phyloP scores from a whole-genome alignment of 495 filamentous ascomycete genomes.

The Penicillium roqueforti region DNA sequence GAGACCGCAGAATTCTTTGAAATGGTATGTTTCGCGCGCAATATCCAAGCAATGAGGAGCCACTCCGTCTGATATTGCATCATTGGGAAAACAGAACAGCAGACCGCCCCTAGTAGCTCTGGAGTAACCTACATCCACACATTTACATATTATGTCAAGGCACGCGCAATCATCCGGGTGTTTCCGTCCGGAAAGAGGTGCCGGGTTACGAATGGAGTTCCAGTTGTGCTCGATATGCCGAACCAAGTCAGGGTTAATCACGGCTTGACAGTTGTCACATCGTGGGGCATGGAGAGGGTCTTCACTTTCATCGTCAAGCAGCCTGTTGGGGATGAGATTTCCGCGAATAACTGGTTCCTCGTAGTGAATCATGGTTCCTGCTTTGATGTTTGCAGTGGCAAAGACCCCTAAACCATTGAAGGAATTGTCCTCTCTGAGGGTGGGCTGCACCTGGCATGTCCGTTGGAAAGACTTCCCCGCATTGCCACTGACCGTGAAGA shows the following conservation, averaged over 20 bases:
- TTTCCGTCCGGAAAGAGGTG: neutral
- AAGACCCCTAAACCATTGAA: conserved; percentile 19
- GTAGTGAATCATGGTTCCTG: conserved; percentile 19
- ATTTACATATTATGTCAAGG: neutral
- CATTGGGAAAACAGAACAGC: neutral
- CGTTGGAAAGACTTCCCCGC: neutral
- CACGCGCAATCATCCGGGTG: neutral
- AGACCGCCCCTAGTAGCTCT: neutral
- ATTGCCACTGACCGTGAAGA: conserved; percentile 7
- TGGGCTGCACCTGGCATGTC: neutral
- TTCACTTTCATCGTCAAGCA: conserved; percentile 2
- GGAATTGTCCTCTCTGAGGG: neutral
- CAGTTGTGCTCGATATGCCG: neutral
- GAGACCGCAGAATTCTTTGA: conserved; percentile 25
- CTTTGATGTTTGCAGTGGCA: conserved; percentile 19
- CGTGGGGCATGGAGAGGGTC: neutral
- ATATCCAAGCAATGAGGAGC: conserved; percentile 18
- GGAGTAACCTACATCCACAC: neutral
- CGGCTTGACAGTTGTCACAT: conserved; percentile 26
- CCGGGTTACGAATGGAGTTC: neutral
- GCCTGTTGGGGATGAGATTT: conserved; percentile 17
- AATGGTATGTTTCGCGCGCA: conserved; percentile 25
- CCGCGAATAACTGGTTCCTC: conserved; percentile 31
- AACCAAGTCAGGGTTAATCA: neutral
- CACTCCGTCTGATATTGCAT: neutral